Percentiles rank a stretch among this genome's conserved stretches.
Evolutionary conservation across 2,329 filamentous ascomycete genomes (phyloP).

Genomic region (Aspergillus latus): DNA sequence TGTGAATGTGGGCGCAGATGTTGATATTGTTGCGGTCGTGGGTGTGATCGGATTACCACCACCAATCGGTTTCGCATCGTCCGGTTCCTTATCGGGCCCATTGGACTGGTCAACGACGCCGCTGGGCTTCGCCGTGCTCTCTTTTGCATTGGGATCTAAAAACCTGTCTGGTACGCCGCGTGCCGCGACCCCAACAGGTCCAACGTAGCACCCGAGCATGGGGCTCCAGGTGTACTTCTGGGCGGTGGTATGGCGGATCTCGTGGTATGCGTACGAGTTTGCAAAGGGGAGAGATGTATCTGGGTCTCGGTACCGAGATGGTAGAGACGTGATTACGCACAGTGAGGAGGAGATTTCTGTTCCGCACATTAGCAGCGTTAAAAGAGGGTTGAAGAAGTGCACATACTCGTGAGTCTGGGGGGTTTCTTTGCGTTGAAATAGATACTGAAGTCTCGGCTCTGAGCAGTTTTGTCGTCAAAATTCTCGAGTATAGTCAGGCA

Average conservation of each 20-base stretch:
- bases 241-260: slow-evolving; percentile 71
- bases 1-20: slow-evolving; percentile 1
- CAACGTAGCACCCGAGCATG: slow-evolving; percentile 80
- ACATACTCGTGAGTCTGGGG: slow-evolving; percentile 49
- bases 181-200: slow-evolving; percentile 58
- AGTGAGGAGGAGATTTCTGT: slow-evolving; percentile 51
- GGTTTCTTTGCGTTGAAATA: slow-evolving; percentile 56
- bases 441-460: slow-evolving; percentile 55
- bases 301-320: slow-evolving; percentile 81
- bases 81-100: slow-evolving; percentile 7
- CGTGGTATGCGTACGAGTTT: slow-evolving; percentile 72
- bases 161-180: slow-evolving; percentile 82
- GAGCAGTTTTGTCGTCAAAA: slow-evolving; percentile 57
- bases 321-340: slow-evolving; percentile 80
- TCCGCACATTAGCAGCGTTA: slow-evolving; percentile 10
- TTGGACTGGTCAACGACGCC: slow-evolving; percentile 4
- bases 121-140: slow-evolving; percentile 14
- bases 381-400: background rate
- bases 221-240: slow-evolving; percentile 81
- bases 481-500: slow-evolving; percentile 60
- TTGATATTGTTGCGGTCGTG: slow-evolving; percentile 2
- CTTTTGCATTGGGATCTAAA: slow-evolving; percentile 29
- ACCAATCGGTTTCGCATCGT: slow-evolving; percentile 11
- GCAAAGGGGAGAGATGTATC: slow-evolving; percentile 78
- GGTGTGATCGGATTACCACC: slow-evolving; percentile 1